Evolutionary conservation across 2,329 filamentous ascomycete genomes (phyloP), one percentile per base, ranked within the genome.

Genomic region (Teratosphaeria epicoccoides): DNA sequence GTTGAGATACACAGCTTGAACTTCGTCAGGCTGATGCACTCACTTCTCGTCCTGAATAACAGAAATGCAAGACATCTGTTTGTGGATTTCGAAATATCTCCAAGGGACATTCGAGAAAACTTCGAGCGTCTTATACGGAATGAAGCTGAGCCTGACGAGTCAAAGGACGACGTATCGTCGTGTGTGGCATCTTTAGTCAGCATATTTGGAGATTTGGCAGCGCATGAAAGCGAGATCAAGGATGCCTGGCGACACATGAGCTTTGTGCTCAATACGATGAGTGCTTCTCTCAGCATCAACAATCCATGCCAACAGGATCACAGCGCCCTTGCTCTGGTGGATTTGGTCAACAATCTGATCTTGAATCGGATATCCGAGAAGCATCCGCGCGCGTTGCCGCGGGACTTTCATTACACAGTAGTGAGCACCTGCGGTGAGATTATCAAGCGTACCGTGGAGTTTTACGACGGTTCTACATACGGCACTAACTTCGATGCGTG

Each of bases 281-380:
- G 24, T 24, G 26, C 7, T 46, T 58, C 22, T 44, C 53, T 26
- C 45, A 47, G n/a, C n/a, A 17, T n/a, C 33, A 20, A 40, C 33
- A 17, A 40, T 17, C 33, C 33, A 40, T 17, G 10, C n/a, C 33
- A 17, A 17, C n/a, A 40, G n/a, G 40, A 24, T 20, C 51, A 43
- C 20, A 29, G 40, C 24, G 54, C 46, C 9, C 54, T 57, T n/a
- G 51, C 44, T 23, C 47, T 63, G 14, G 43, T 65, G 26, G 54
- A 55, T 12, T 50, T 56, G 14, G 52, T 59, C 40, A 61, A 63
- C 43, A 29, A 51, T 11, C 49, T 52, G 43, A 47, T 66, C 7
- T 43, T 65, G 20, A 62, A 61, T 7, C 45, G 55, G 14, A 55
- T 63, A n/a, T 59, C 60, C 24, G 59, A 59, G 29, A 66, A 65